Evolutionary conservation across 805 yeast genomes (phyloP).

Genomic region (Cyberlindnera saturnus): DNA sequence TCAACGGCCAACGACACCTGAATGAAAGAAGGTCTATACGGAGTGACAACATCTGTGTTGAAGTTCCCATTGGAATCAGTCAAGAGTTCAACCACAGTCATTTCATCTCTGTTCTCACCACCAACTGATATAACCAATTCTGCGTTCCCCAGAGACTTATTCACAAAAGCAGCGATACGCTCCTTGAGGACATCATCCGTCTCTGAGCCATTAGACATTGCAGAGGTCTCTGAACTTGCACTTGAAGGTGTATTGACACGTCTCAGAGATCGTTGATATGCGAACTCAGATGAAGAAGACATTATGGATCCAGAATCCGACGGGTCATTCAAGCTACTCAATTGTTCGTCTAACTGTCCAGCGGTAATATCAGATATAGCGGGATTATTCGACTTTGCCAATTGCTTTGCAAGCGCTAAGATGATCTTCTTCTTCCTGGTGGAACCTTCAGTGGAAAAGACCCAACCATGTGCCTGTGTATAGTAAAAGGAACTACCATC

Average conservation of each 20-base stretch:
- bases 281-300: slow-evolving; percentile 3
- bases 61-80: slow-evolving; percentile 72
- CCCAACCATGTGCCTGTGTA: slow-evolving; percentile 68
- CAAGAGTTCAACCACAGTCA: slow-evolving; percentile 28
- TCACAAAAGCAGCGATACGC: slow-evolving; percentile 65
- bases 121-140: slow-evolving; percentile 52
- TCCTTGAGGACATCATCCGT: slow-evolving; percentile 49
- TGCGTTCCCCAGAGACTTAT: slow-evolving; percentile 56
- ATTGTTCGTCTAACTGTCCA: slow-evolving; percentile 31
- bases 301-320: slow-evolving; percentile 23
- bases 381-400: slow-evolving; percentile 37
- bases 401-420: slow-evolving; percentile 61
- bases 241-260: slow-evolving; percentile 9
- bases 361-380: slow-evolving; percentile 21
- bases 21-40: slow-evolving; percentile 55
- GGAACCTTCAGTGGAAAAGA: slow-evolving; percentile 60
- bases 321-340: slow-evolving; percentile 22
- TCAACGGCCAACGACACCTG: slow-evolving; percentile 44
- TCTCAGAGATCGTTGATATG: slow-evolving; percentile 1
- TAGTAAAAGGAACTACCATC: slow-evolving; percentile 31
- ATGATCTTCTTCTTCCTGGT: slow-evolving; percentile 67
- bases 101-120: slow-evolving; percentile 33
- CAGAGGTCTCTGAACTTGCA: not conserved
- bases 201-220: slow-evolving; percentile 10
- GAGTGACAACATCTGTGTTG: slow-evolving; percentile 42